These are phyloP conservation scores for Neurospora cerealis DNA, from an alignment of 495 filamentous ascomycete species.

Conservation along the genomic window DNA sequence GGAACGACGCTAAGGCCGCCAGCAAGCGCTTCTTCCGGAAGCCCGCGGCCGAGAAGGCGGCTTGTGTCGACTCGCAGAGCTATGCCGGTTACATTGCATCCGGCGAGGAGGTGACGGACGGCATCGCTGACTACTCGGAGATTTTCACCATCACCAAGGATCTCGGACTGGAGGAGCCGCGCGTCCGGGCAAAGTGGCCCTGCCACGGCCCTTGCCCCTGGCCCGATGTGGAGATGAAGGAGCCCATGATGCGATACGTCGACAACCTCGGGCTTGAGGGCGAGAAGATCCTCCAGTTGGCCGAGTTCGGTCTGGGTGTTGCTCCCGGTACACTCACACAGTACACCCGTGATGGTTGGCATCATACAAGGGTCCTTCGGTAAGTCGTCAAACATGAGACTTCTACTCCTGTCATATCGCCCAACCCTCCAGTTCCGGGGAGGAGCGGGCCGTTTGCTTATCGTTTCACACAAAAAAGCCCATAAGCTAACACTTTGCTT, in stretches of 20 bases:
- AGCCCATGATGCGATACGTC: slow-evolving; percentile 22
- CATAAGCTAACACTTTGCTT: not conserved
- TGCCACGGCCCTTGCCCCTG: slow-evolving; percentile 38
- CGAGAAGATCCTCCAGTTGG: slow-evolving; percentile 30
- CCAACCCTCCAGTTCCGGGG: not conserved
- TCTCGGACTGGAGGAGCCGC: slow-evolving; percentile 21
- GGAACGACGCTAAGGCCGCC: slow-evolving; percentile 19
- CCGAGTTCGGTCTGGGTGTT: slow-evolving; percentile 27
- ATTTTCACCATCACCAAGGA: slow-evolving; percentile 40
- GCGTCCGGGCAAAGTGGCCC: slow-evolving; percentile 31
- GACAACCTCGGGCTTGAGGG: slow-evolving; percentile 22
- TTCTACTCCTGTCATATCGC: not conserved
- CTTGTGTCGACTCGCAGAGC: slow-evolving; percentile 34
- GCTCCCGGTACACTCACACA: slow-evolving; percentile 17
- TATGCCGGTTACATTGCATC: slow-evolving; percentile 39
- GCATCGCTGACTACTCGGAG: slow-evolving; percentile 38
- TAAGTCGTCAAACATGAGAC: slow-evolving; percentile 5
- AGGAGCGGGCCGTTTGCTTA: not conserved
- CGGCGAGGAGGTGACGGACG: slow-evolving; percentile 38
- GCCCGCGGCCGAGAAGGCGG: slow-evolving; percentile 24
- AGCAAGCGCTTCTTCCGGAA: slow-evolving; percentile 28
- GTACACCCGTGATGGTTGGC: slow-evolving; percentile 36
- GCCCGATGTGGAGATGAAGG: slow-evolving; percentile 29
- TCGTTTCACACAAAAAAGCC: not conserved
- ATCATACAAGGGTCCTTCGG: slow-evolving; percentile 34